Conservation (phyloP, 1,284 basidiomycete species). For the Xanthoconium separans region DNA sequence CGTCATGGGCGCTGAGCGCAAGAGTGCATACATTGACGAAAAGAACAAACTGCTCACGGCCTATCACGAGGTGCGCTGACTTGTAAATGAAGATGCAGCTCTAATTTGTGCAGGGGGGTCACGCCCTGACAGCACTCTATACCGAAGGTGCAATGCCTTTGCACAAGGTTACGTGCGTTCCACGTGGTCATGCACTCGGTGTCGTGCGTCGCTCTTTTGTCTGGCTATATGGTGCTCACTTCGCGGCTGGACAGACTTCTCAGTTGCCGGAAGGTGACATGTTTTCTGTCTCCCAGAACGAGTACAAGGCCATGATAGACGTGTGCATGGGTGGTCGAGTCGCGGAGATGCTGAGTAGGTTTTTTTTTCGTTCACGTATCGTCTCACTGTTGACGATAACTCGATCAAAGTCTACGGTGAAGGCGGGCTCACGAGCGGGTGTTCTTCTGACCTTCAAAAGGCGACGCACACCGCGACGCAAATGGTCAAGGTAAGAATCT, state of each 20-base stretch:
- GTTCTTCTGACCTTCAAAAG: constrained; percentile 78
- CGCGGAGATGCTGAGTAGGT: constrained; percentile 84
- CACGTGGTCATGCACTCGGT: constrained; percentile 89
- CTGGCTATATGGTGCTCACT: constrained; percentile 14
- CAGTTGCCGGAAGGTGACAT: constrained; percentile 84
- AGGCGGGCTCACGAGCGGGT: constrained; percentile 89
- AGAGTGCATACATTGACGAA: constrained; percentile 83
- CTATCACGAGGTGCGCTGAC: constrained; percentile 77
- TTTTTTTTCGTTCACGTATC: neutral
- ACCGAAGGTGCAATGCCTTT: constrained; percentile 92
- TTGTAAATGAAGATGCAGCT: constrained; percentile 1
- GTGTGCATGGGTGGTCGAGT: constrained; percentile 92
- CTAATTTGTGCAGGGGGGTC: constrained; percentile 66
- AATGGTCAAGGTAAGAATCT: constrained; percentile 79
- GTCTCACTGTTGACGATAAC: neutral
- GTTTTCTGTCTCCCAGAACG: constrained; percentile 66
- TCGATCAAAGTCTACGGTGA: constrained; percentile 72
- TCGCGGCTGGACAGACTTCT: constrained; percentile 61
- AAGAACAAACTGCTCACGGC: constrained; percentile 87
- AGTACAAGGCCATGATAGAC: constrained; percentile 81
- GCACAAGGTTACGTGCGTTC: constrained; percentile 95
- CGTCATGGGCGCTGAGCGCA: constrained; percentile 91
- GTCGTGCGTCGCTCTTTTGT: constrained; percentile 53
- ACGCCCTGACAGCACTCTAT: constrained; percentile 87
- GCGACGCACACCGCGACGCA: constrained; percentile 80